Evolutionary conservation across 495 filamentous ascomycete genomes (phyloP), one percentile per base, ranked within the genome.

Genomic region (Penicillium crystallinum): DNA sequence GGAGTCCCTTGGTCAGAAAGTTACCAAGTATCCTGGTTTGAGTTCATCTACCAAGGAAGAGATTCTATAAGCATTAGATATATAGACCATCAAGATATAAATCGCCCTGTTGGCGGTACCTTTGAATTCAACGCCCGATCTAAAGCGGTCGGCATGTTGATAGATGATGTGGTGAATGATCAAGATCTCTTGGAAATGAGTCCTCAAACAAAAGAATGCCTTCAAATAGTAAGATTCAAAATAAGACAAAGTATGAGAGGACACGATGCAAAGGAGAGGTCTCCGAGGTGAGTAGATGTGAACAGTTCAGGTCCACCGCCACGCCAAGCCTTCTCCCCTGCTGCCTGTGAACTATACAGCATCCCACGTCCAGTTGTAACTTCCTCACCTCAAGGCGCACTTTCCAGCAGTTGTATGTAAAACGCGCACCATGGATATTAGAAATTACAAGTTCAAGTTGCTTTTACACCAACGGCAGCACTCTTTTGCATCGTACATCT

Each of bases 91-190:
- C 14, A n/a, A 42, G 2, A 14, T 15, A 52, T n/a, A 10, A 21
- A 10, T 7, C 42, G 5, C 36, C 49, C 35, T 48, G 12, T 50
- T 31, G 19, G 8, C 63, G 66, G 59, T 77, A 91, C 88, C 75
- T 83, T 87, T 35, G 89, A 92, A 52, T 80, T 84, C 68, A 93
- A 68, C n/a, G 84, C 85, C 66, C 79, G 82, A 67, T 93, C 89
- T 9, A 93, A 71, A 39, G 81, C 82, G 52, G 89, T 93, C 42
- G 87, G 86, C 86, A 74, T 73, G 27, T 55, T 69, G 63, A 38
- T 29, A 25, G n/a, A 23, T 30, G 22, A 19, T 44, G 15, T 30
- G 18, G 21, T 7, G 12, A 36, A 21, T 6, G n/a, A 6, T 19
- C 21, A 8, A 41, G 27, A 9, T n/a, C 17, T 19, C 21, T 27